Base-by-base conservation (phyloP, 2,329 filamentous ascomycete species). In the Fusarium sp. region DNA sequence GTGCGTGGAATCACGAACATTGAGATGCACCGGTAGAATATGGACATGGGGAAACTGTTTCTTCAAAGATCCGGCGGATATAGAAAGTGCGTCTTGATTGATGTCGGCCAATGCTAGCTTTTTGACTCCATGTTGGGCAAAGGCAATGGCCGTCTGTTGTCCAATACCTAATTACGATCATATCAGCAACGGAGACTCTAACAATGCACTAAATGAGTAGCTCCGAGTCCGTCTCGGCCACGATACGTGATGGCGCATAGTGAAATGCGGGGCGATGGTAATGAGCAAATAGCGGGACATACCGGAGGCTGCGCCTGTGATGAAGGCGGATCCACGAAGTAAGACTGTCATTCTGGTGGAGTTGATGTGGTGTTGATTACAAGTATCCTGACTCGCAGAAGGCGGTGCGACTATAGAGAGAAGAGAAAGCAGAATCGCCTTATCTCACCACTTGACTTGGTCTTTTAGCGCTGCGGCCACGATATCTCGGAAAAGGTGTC, bases 281-380 rank as follows among this genome's bases (percentile, higher is more conserved):
- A 35, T 53, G 33, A 49, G 40, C 65, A 68, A 58, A 64, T 28
- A 21, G n/a, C 57, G 61, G 53, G 63, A 67, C 79, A 67, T 78
- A 84, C 85, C 85, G 50, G 85, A 86, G 25, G 82, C 84, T 40
- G 85, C 85, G 35, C 85, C 86, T 8, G 85, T 86, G 58, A 88
- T 83, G 71, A 86, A 86, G 25, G 85, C 85, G 42, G 85, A 83
- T 50, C 85, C 85, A 67, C 80, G 82, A 35, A 87, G 79, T 35
- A 85, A 78, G 42, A 80, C 77, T 19, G 80, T 75, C 83, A 85
- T 85, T 42, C 32, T 72, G 40, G 37, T 44, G 52, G 30, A 53
- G 54, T 32, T 33, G 35, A 40, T 30, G n/a, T 15, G 28, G 25
- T 56, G 44, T 16, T 23, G 35, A 32, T 23, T 37, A 18, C 33